Evolutionary conservation across 495 filamentous ascomycete species (phyloP).

Genomic region (Penicillium alfredii): DNA sequence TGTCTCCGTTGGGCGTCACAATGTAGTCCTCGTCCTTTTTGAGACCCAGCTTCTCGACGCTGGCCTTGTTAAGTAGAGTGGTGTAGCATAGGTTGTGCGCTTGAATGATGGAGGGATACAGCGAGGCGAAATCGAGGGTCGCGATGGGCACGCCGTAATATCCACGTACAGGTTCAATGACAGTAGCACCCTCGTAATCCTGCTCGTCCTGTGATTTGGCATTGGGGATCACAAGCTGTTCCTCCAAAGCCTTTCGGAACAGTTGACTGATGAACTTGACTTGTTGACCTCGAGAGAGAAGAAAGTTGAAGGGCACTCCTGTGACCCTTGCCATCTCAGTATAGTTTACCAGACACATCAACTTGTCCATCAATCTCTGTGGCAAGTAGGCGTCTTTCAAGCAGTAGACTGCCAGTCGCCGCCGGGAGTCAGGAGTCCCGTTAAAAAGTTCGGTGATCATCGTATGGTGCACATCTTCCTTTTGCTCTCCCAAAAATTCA

Average conservation of each 20-base stretch:
- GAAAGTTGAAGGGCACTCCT: slow-evolving; percentile 93
- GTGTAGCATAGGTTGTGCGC: slow-evolving; percentile 99
- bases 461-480: slow-evolving; percentile 97
- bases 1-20: slow-evolving; percentile 86
- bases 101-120: slow-evolving; percentile 98
- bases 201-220: slow-evolving; percentile 65
- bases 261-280: slow-evolving; percentile 97
- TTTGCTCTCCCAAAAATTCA: slow-evolving; percentile 96
- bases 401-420: slow-evolving; percentile 91
- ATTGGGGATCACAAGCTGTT: slow-evolving; percentile 91
- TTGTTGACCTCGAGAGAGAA: slow-evolving; percentile 89
- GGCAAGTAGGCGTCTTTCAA: slow-evolving; percentile 96
- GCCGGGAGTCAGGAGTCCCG: slow-evolving; percentile 83
- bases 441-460: slow-evolving; percentile 99
- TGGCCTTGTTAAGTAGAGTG: slow-evolving; percentile 77
- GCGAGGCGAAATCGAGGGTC: slow-evolving; percentile 96
- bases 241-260: slow-evolving; percentile 88
- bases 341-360: slow-evolving; percentile 96
- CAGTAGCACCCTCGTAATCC: slow-evolving; percentile 90
- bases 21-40: slow-evolving; percentile 92
- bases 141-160: slow-evolving; percentile 94
- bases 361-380: slow-evolving; percentile 91
- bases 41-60: slow-evolving; percentile 63
- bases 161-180: slow-evolving; percentile 89
- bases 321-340: slow-evolving; percentile 99